These are phyloP conservation scores for Rubia tinctorum DNA, from an alignment of 305 asterid species.

Conservation along the genomic window DNA sequence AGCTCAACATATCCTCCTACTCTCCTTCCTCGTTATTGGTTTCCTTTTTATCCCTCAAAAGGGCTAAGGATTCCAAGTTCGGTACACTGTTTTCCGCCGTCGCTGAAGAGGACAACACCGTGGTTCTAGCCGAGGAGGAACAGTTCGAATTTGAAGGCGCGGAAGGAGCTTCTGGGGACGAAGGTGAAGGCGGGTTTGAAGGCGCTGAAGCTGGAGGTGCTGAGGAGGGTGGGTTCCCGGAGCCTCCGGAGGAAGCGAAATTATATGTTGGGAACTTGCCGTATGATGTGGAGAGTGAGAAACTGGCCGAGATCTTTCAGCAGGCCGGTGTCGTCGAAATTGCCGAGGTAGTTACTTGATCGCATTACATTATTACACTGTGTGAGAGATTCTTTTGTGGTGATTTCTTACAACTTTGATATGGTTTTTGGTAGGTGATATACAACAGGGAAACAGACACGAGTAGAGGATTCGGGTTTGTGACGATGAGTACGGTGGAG, in stretches of 20 bases:
- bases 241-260: constrained; percentile 78
- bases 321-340: constrained; percentile 84
- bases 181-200: constrained; percentile 11
- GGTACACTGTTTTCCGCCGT: constrained; percentile 37
- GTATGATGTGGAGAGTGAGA: constrained; percentile 61
- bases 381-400: constrained; percentile 7
- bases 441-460: constrained; percentile 65
- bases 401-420: neutral
- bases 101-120: constrained; percentile 49
- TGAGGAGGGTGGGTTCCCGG: constrained; percentile 31
- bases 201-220: constrained; percentile 22
- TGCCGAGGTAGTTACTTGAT: constrained; percentile 50
- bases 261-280: constrained; percentile 89
- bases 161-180: constrained; percentile 29
- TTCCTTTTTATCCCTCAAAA: constrained; percentile 20
- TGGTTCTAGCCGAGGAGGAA: constrained; percentile 40
- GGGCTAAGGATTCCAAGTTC: constrained; percentile 21
- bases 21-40: constrained; percentile 14
- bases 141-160: constrained; percentile 9
- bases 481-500: constrained; percentile 82
- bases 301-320: constrained; percentile 63
- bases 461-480: constrained; percentile 94
- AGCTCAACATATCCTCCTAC: constrained; percentile 30
- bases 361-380: neutral
- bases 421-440: constrained; percentile 54